Evolutionary conservation across 331 rosid species (phyloP).

Genomic region (Malus hybrid): DNA sequence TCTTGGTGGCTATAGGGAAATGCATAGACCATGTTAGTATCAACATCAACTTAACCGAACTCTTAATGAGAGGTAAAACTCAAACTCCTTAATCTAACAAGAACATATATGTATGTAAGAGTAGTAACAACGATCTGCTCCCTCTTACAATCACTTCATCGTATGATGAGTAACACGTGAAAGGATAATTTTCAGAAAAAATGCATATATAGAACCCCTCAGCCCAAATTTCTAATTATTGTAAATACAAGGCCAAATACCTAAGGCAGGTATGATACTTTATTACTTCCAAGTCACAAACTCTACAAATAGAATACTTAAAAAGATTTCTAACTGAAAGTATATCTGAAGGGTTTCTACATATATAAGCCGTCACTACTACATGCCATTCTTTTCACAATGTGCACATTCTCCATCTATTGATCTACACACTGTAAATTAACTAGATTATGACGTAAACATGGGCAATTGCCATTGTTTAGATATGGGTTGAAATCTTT

Average conservation of each 20-base stretch:
- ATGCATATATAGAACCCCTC: background rate
- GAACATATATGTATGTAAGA: no score
- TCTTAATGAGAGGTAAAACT: background rate
- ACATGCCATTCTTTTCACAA: background rate
- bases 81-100: no score
- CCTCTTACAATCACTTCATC: no score
- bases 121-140: no score
- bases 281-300: background rate
- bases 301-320: background rate
- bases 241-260: background rate
- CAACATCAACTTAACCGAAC: background rate
- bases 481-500: background rate
- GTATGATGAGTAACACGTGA: background rate
- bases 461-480: background rate
- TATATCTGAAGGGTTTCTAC: background rate
- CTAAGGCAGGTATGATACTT: background rate
- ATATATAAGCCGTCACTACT: background rate
- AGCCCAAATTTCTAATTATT: background rate
- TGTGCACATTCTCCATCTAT: background rate
- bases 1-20: background rate
- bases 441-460: background rate
- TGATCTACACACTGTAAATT: background rate
- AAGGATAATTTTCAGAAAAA: background rate
- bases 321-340: background rate
- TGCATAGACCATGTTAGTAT: background rate